Percentiles rank a stretch among this genome's conserved stretches.
phyloP scores from a whole-genome alignment of 1,284 basidiomycete species.

The Ceratobasidium sp. region DNA sequence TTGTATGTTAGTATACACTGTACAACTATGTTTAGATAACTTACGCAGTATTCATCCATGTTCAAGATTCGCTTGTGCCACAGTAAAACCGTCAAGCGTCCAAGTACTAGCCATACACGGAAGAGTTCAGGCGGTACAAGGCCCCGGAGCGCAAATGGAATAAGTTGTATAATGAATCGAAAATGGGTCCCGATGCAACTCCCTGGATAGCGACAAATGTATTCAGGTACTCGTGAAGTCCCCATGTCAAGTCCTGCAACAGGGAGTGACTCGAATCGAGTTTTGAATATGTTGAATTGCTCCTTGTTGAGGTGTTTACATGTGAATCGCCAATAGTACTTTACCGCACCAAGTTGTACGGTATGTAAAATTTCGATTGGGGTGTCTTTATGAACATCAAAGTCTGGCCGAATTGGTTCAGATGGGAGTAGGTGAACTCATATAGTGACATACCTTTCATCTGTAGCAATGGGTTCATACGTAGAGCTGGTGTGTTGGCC shows the following conservation, averaged over 20 bases:
- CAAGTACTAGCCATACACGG: conserved; percentile 53
- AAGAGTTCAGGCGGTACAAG: conserved; percentile 51
- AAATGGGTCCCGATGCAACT: conserved; percentile 57
- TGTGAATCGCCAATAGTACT: conserved; percentile 58
- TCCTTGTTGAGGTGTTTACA: conserved; percentile 51
- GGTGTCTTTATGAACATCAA: conserved; percentile 52
- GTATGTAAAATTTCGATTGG: conserved; percentile 57
- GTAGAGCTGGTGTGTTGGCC: neutral
- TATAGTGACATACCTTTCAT: conserved; percentile 1
- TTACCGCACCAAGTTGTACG: conserved; percentile 56
- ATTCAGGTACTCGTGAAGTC: conserved; percentile 46
- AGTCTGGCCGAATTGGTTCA: conserved; percentile 17
- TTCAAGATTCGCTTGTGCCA: conserved; percentile 55
- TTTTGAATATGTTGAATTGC: conserved; percentile 50
- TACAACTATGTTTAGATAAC: neutral
- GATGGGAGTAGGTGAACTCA: neutral
- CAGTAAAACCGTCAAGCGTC: conserved; percentile 52
- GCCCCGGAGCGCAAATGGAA: conserved; percentile 53
- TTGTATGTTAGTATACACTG: too few species aligned
- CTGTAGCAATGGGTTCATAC: conserved; percentile 1
- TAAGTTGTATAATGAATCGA: conserved; percentile 55
- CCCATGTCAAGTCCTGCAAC: conserved; percentile 41
- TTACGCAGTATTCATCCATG: conserved; percentile 51
- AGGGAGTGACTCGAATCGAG: conserved; percentile 48
- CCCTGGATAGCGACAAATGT: conserved; percentile 53